A percentile compares a stretch with the other conserved stretches of the same genome.
Evolutionary conservation across 495 filamentous ascomycete genomes (phyloP).

Genomic region (Rostrohypoxylon terebratum): DNA sequence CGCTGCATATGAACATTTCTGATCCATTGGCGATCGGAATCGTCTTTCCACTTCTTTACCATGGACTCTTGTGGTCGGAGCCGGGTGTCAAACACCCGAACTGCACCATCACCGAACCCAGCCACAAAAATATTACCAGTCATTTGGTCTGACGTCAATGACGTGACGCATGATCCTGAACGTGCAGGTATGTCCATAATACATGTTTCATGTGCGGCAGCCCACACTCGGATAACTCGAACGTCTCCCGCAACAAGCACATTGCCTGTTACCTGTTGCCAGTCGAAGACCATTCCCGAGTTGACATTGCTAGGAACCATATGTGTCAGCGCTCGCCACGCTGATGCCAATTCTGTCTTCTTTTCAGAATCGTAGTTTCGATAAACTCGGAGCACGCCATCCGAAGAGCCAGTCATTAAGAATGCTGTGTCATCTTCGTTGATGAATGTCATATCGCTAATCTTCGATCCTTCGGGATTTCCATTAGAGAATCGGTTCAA

Average conservation of each 20-base stretch:
- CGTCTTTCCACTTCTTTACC: slow-evolving; percentile 94
- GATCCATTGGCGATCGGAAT: slow-evolving; percentile 87
- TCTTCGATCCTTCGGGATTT: slow-evolving; percentile 89
- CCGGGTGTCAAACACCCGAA: slow-evolving; percentile 93
- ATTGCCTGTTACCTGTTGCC: slow-evolving; percentile 97
- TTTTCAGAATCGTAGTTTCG: slow-evolving; percentile 82
- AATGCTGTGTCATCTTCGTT: slow-evolving; percentile 98
- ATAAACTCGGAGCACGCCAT: slow-evolving; percentile 94
- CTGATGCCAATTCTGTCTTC: slow-evolving; percentile 85
- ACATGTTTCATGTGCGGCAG: slow-evolving; percentile 92
- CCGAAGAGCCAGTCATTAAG: slow-evolving; percentile 92
- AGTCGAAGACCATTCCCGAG: slow-evolving; percentile 95
- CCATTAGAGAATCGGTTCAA: slow-evolving; percentile 91
- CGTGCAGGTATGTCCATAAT: slow-evolving; percentile 94
- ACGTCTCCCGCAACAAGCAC: slow-evolving; percentile 96
- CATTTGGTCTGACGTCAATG: slow-evolving; percentile 95
- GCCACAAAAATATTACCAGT: slow-evolving; percentile 95
- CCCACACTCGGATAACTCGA: slow-evolving; percentile 95
- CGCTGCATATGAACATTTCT: slow-evolving; percentile 97
- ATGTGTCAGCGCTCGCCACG: slow-evolving; percentile 92
- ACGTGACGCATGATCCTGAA: slow-evolving; percentile 94
- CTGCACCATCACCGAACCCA: slow-evolving; percentile 96
- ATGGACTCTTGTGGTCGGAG: slow-evolving; percentile 82
- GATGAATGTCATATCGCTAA: slow-evolving; percentile 95
- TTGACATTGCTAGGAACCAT: slow-evolving; percentile 92